phyloP scores from a whole-genome alignment of 2,329 filamentous ascomycete species.

The Ceratocystis cacaofunesta region DNA sequence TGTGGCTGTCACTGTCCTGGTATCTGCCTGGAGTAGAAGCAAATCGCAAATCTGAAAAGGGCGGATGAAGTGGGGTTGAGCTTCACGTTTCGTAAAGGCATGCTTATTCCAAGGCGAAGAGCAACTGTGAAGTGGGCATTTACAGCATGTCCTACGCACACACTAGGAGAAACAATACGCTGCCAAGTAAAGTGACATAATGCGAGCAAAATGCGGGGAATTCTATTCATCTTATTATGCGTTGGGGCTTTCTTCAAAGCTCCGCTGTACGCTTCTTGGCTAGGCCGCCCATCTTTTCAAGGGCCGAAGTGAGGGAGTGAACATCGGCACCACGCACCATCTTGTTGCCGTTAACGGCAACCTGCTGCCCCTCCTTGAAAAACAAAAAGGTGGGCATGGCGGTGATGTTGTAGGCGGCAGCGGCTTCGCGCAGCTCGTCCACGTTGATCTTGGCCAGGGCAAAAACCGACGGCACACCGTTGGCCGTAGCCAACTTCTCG shows the following conservation, averaged over 20 bases:
- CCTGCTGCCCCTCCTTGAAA: conserved; percentile 57
- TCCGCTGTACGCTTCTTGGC: conserved; percentile 24
- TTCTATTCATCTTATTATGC: neutral
- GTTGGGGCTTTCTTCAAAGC: conserved; percentile 9
- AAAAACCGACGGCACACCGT: conserved; percentile 33
- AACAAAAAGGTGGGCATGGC: conserved; percentile 88
- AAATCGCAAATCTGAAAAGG: neutral
- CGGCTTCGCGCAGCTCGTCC: conserved; percentile 61
- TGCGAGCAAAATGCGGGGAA: neutral
- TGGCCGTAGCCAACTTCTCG: conserved; percentile 22
- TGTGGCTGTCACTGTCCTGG: neutral
- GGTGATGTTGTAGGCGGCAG: conserved; percentile 62
- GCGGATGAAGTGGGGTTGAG: neutral
- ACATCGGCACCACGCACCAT: conserved; percentile 20
- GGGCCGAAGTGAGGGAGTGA: conserved; percentile 23
- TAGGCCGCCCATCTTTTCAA: conserved; percentile 27
- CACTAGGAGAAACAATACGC: neutral
- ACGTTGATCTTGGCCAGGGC: conserved; percentile 87
- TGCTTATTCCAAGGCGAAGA: neutral
- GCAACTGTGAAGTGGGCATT: neutral
- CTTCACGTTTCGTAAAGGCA: neutral
- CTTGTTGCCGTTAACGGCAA: conserved; percentile 22
- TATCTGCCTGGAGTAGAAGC: neutral
- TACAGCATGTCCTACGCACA: neutral
- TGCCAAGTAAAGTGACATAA: neutral